Conservation (phyloP, 495 filamentous ascomycete species). For the Cercophora samala region DNA sequence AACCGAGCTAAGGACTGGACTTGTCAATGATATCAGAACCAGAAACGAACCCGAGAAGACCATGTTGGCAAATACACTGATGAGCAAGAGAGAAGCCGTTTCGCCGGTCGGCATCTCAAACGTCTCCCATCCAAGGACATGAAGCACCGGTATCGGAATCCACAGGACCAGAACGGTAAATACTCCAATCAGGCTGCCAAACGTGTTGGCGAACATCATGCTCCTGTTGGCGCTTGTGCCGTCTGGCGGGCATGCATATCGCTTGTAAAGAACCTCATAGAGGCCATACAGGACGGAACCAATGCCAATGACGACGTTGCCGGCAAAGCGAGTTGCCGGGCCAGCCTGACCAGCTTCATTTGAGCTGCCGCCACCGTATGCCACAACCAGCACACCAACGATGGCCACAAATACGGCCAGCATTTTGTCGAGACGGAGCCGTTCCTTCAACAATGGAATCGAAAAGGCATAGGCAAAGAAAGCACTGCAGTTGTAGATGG, state of each 20-base stretch:
- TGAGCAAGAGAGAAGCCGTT: slow-evolving; percentile 71
- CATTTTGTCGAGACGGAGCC: slow-evolving; percentile 73
- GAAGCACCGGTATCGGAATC: slow-evolving; percentile 85
- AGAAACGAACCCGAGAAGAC: slow-evolving; percentile 91
- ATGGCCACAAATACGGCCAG: slow-evolving; percentile 82
- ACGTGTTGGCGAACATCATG: slow-evolving; percentile 89
- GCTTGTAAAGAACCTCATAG: slow-evolving; percentile 96
- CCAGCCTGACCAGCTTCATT: slow-evolving; percentile 40
- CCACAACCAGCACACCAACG: slow-evolving; percentile 82
- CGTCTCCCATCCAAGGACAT: slow-evolving; percentile 69
- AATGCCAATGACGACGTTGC: slow-evolving; percentile 90
- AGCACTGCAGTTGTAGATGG: slow-evolving; percentile 98
- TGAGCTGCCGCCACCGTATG: slow-evolving; percentile 68
- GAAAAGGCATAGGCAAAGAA: slow-evolving; percentile 98
- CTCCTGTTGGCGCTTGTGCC: slow-evolving; percentile 74
- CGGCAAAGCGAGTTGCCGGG: slow-evolving; percentile 58
- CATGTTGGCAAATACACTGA: slow-evolving; percentile 81
- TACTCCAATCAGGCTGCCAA: slow-evolving; percentile 77
- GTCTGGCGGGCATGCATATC: slow-evolving; percentile 85
- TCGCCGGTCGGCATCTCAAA: slow-evolving; percentile 78
- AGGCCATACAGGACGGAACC: slow-evolving; percentile 93
- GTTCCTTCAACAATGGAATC: slow-evolving; percentile 82
- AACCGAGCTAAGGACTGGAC: slow-evolving; percentile 85
- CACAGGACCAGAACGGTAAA: slow-evolving; percentile 87
- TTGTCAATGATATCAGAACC: slow-evolving; percentile 85